Evolutionary conservation across 2,329 filamentous ascomycete genomes (phyloP), one percentile per base, ranked within the genome.

Genomic region (Penicillium sp.): DNA sequence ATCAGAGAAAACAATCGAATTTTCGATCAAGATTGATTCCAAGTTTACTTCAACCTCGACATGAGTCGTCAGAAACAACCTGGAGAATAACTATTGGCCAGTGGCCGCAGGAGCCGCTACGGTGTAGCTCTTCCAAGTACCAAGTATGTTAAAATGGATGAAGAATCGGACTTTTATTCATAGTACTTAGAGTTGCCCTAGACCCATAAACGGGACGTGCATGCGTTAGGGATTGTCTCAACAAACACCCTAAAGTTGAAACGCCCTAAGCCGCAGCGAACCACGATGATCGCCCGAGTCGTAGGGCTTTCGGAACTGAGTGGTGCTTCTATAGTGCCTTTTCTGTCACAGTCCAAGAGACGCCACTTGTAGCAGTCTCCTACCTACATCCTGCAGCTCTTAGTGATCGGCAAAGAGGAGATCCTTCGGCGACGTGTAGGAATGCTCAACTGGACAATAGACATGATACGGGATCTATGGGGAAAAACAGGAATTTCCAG

Each of bases 151-250:
- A n/a, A n/a, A n/a, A n/a, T n/a, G n/a, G n/a, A n/a, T n/a, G n/a
- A n/a, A n/a, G n/a, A n/a, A n/a, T n/a, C n/a, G n/a, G n/a, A n/a
- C n/a, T n/a, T n/a, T n/a, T 24, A 6, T n/a, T 18, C 37, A 42
- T 42, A 42, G 21, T 42, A 19, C 16, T 11, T 18, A 37, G 16
- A 10, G 4, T 19, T 18, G 34, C 9, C 16, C 18, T 19, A 24
- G 42, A 16, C 18, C 18, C 10, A 45, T 16, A 16, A 45, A 45
- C 21, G 42, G 42, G n/a, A 45, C 42, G 42, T 45, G 42, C 42
- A 45, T 45, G 16, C 42, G 42, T 45, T 45, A 45, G 42, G 42
- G 42, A 45, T 45, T 45, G 42, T 45, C 42, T 45, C 26, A 45
- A 45, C 42, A 45, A 31, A 31, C 28, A 31, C 26, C 24, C 42